Evolutionary conservation across 129 eudicot genomes (phyloP), one percentile per base, ranked within the genome.

Genomic region (Heracleum sosnowskyi): DNA sequence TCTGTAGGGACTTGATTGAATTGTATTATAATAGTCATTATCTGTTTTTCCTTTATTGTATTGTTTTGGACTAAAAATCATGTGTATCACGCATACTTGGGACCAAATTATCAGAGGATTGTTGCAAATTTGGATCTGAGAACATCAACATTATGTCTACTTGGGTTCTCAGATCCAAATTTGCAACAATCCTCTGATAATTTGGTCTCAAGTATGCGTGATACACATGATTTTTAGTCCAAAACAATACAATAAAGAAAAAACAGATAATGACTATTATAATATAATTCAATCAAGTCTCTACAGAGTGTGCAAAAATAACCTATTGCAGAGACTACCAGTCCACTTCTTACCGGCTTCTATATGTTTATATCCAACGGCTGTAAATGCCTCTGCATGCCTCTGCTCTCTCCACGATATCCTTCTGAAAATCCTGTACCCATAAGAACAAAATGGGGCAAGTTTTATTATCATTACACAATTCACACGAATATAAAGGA

Each of bases 51-150:
- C 28, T 24, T 55, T 5, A 18, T 55, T 0, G 64, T 55, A 18
- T 1, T 22, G 28, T 76, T 87, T 69, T 12, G 42, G 16, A 20
- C 76, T 75, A 22, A 17, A 36, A 41, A 2, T n/a, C n/a, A 39
- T 69, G 77, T 40, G 77, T 11, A 7, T 66, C 60, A 62, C 79
- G 80, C 51, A 83, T 77, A 47, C 80, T 84, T 92, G 99, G 97
- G 84, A 92, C 91, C 80, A 95, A 95, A 74, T 85, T 90, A 76
- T 92, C 99, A 3, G 99, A 92, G 85, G 99, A 95, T 80, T 95
- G 99, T 83, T 79, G 87, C 84, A 90, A 85, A 83, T 95, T 90
- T 79, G 99, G 97, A 68, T 84, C 86, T 82, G 97, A 95, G 75
- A 91, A 92, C 82, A 79, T 82, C 68, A 76, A 82, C n/a, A n/a